Evolutionary conservation across 306 rosid genomes (phyloP).

Genomic region (Vigna angularis): DNA sequence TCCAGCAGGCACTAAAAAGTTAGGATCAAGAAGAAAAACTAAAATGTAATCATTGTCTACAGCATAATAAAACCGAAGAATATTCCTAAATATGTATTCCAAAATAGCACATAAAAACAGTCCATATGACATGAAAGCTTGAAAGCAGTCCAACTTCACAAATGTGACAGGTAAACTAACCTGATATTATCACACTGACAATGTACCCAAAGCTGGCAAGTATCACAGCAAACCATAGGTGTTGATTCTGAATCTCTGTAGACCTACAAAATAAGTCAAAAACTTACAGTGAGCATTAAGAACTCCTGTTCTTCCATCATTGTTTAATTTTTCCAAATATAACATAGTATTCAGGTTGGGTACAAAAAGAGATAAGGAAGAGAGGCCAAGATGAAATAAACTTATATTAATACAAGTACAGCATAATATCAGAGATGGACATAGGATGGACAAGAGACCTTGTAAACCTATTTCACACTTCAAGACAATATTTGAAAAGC

Average conservation of each 20-base stretch:
- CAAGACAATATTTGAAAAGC: conserved; percentile 7
- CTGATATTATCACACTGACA: conserved; percentile 97
- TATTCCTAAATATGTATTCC: conserved; percentile 23
- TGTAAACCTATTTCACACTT: conserved; percentile 26
- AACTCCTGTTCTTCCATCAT: conserved; percentile 17
- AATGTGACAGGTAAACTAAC: conserved; percentile 49
- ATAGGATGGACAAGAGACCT: conserved; percentile 1
- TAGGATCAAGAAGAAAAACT: not conserved
- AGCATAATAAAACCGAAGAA: not conserved
- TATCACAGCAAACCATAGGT: conserved; percentile 99
- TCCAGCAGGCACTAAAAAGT: conserved; percentile 14
- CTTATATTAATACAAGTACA: not conserved
- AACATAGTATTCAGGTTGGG: not conserved
- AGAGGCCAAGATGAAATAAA: conserved; percentile 22
- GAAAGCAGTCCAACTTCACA: conserved; percentile 26
- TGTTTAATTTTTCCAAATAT: conserved; percentile 4
- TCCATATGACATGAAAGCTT: not conserved
- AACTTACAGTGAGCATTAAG: conserved; percentile 32
- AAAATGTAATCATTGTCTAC: not conserved
- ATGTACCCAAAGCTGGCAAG: conserved; percentile 99
- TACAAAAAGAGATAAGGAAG: conserved; percentile 4
- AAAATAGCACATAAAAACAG: conserved; percentile 20
- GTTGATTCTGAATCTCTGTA: conserved; percentile 99
- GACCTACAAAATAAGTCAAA: conserved; percentile 65
- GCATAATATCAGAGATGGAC: conserved; percentile 24